These are phyloP conservation scores for Raphanus sativus DNA, from an alignment of 345 rosid genomes.

Conservation along the genomic window DNA sequence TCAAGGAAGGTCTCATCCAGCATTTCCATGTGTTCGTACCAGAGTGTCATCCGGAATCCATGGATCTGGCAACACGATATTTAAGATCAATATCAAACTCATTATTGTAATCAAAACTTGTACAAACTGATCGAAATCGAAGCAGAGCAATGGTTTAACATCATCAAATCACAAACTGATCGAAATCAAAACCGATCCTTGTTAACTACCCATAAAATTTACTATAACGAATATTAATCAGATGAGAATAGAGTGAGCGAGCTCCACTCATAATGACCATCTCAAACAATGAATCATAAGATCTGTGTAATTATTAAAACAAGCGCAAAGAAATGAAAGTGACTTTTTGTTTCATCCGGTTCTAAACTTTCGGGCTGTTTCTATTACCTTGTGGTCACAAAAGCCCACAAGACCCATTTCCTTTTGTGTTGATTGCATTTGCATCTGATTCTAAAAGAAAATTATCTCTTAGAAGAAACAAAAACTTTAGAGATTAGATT, in stretches of 20 bases:
- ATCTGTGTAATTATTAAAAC: too few species aligned
- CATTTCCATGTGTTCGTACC: too few species aligned
- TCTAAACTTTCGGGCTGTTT: neutral
- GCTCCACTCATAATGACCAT: too few species aligned
- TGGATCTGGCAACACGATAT: too few species aligned
- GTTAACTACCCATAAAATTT: neutral
- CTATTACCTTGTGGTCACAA: neutral
- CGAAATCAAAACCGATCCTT: too few species aligned
- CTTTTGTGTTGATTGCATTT: neutral
- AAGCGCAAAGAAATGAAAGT: neutral
- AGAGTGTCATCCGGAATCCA: too few species aligned
- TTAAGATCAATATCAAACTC: too few species aligned
- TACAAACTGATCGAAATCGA: too few species aligned
- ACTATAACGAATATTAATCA: too few species aligned
- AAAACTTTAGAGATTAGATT: neutral
- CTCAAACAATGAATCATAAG: too few species aligned
- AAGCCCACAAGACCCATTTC: neutral
- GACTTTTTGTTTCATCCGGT: neutral
- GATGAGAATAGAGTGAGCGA: too few species aligned
- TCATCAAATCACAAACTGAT: conserved; percentile 4
- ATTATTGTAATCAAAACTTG: too few species aligned
- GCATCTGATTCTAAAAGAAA: neutral
- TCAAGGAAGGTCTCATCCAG: neutral
- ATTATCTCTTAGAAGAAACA: neutral
- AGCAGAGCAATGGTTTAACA: neutral